Base-by-base conservation (phyloP, 768 basidiomycete genomes). In the Nidula microcarpa region DNA sequence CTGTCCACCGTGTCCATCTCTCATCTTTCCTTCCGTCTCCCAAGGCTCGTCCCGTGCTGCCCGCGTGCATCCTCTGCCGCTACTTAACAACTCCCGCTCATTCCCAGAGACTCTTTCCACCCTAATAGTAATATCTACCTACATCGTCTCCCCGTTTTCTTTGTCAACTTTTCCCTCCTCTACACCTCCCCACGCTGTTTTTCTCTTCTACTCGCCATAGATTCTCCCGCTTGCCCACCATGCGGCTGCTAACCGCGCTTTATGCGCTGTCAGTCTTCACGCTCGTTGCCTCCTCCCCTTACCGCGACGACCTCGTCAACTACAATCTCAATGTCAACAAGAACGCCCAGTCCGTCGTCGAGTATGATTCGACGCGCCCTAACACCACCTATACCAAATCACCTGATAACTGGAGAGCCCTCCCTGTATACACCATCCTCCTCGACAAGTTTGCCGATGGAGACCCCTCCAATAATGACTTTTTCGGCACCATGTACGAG, bases 401-500 rank as follows among this genome's bases (percentile, higher is more conserved):
- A 0, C 94, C 94, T 0, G 45, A 57, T 11, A 97, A 97, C 68
- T 97, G 94, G 94, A 84, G 94, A 16, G 72, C 81, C 5, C 70
- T 92, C 9, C 91, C 91, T 1, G 77, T 84, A 49, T 94, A 94
- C 65, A 90, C 87, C 43, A 62, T 93, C 61, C 85, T 96, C 49
- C 68, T 94, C 59, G 94, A 97, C 79, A 96, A 96, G 71, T 96
- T 91, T 64, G 92, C 92, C 11, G 93, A 96, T 60, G 94, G 94
- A 1, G 89, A 94, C 65, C 94, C 94, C 2, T 71, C 83, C 43
- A 97, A 96, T 65, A 94, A 97, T 67, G 91, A 96, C 74, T 95
- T 74, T 68, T 97, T 94, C 65, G 76, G 75, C 30, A 83, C 91
- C 18, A 76, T 79, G 65, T 92, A 75, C 68, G 94, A 97, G 67